These are phyloP conservation scores for Micractinium conductrix DNA, from an alignment of 139 green algal genomes.

Conservation along the genomic window DNA sequence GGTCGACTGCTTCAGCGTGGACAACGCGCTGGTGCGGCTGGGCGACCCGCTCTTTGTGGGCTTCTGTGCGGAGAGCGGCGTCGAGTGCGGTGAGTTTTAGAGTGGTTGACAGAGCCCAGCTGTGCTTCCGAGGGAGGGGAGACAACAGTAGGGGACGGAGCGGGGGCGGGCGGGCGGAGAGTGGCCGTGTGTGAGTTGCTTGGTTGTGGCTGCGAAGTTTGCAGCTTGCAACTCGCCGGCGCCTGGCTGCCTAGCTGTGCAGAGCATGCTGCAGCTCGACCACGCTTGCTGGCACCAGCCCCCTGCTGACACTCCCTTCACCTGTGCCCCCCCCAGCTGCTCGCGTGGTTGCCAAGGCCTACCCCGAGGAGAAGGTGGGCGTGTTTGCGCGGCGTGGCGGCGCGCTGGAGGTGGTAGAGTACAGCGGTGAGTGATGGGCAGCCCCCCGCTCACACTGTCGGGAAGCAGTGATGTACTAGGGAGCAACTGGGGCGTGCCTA, in stretches of 20 bases:
- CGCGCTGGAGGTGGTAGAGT: slow-evolving; percentile 86
- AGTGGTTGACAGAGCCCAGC: neutral
- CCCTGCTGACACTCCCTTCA: neutral
- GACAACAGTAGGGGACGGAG: neutral
- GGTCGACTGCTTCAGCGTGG: slow-evolving; percentile 88
- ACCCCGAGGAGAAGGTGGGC: slow-evolving; percentile 86
- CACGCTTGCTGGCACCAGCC: neutral
- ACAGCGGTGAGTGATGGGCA: slow-evolving; percentile 64
- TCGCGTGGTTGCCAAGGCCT: slow-evolving; percentile 77
- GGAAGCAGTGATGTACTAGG: neutral
- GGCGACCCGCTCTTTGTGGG: slow-evolving; percentile 88
- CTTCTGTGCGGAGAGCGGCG: slow-evolving; percentile 61
- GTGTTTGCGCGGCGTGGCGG: slow-evolving; percentile 69
- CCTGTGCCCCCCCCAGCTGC: slow-evolving; percentile 49
- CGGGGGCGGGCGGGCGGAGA: no score
- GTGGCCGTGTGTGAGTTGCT: neutral
- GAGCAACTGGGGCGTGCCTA: neutral
- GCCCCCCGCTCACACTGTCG: no score
- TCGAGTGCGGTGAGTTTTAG: slow-evolving; percentile 57
- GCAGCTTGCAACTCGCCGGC: neutral
- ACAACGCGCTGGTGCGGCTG: slow-evolving; percentile 86
- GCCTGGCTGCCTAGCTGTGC: neutral
- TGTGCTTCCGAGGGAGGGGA: neutral
- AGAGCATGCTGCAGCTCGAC: neutral
- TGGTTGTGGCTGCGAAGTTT: neutral